phyloP scores from a whole-genome alignment of 108 stramenopile genomes.

The Craspedostauros australis region DNA sequence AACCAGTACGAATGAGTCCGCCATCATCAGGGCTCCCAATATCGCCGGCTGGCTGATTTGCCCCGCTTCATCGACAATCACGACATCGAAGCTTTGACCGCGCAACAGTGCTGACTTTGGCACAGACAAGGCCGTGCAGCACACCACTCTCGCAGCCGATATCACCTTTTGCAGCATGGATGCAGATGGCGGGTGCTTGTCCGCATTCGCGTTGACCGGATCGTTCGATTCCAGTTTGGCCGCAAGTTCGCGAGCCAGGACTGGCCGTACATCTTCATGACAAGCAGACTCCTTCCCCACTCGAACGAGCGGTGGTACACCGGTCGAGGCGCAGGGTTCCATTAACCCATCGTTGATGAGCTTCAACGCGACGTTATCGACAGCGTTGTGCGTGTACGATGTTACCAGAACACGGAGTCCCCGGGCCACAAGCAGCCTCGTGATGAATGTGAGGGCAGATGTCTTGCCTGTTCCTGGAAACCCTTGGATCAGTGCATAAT shows the following conservation, averaged over 20 bases:
- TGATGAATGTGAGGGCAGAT: constrained; percentile 76
- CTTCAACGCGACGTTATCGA: constrained; percentile 92
- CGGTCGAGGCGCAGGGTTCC: constrained; percentile 5
- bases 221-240: constrained; percentile 4
- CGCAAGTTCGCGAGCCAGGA: constrained; percentile 51
- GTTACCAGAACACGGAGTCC: constrained; percentile 90
- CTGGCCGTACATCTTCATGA: constrained; percentile 43
- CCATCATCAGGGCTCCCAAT: constrained; percentile 81
- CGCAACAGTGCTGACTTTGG: constrained; percentile 67
- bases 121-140: constrained; percentile 75
- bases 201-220: not conserved
- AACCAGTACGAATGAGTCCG: constrained; percentile 88
- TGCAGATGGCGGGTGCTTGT: constrained; percentile 22
- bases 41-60: constrained; percentile 92
- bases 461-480: constrained; percentile 88
- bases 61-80: constrained; percentile 98
- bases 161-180: constrained; percentile 48
- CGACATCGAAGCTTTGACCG: constrained; percentile 87
- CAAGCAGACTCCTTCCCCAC: constrained; percentile 54
- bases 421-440: constrained; percentile 76
- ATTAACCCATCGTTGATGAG: constrained; percentile 62
- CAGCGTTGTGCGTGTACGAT: constrained; percentile 93
- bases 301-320: constrained; percentile 34
- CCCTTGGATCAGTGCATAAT: constrained; percentile 80
- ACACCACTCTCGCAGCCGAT: constrained; percentile 67